A percentile compares a stretch with the other conserved stretches of the same genome.
Conservation (phyloP, 805 yeast species). For the Kazachstania taianensis region DNA sequence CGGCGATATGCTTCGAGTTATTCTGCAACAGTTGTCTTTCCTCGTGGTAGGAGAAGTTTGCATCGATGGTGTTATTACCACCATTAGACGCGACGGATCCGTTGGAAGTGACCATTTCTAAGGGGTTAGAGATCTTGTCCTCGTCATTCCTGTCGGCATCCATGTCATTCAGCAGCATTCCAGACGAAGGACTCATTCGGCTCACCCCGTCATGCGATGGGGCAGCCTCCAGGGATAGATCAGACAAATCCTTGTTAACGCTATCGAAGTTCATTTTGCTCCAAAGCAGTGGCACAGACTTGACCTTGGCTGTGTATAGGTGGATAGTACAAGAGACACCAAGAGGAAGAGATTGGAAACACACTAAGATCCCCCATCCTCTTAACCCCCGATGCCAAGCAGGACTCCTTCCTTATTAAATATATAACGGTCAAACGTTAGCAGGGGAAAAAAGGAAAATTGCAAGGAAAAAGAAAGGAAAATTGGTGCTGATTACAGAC, state of each 20-base stretch:
- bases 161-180: conserved; percentile 11
- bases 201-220: conserved; percentile 19
- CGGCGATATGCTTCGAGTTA: conserved; percentile 23
- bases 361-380: too few relatives aligned
- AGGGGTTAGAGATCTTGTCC: not conserved
- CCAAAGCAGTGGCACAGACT: too few relatives aligned
- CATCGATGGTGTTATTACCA: conserved; percentile 12
- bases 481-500: too few relatives aligned
- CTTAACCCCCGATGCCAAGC: too few relatives aligned
- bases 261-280: conserved; percentile 6
- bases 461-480: too few relatives aligned
- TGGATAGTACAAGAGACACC: too few relatives aligned
- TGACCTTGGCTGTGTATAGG: too few relatives aligned
- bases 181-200: conserved; percentile 6
- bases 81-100: conserved; percentile 1
- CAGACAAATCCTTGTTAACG: conserved; percentile 7
- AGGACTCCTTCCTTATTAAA: too few relatives aligned
- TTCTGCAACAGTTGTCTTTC: conserved; percentile 24
- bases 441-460: too few relatives aligned
- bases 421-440: too few relatives aligned
- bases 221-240: conserved; percentile 21
- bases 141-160: conserved; percentile 4
- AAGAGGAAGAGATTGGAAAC: too few relatives aligned
- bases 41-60: conserved; percentile 28
- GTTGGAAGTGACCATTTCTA: not conserved